Evolutionary conservation across 73 alveolate species (phyloP).

Genomic region (Paramecium sexaurelia): DNA sequence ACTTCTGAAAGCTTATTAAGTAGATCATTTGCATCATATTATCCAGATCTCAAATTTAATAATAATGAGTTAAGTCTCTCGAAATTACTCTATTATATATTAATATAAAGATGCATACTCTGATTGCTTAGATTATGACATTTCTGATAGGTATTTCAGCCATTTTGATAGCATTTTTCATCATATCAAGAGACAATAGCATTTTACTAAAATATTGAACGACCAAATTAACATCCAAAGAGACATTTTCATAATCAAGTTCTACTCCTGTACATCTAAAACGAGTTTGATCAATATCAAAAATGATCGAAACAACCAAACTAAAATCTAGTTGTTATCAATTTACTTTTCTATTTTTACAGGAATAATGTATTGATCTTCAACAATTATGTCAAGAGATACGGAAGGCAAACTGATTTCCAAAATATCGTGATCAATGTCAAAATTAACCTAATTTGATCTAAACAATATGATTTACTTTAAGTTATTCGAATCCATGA

Average conservation of each 20-base stretch:
- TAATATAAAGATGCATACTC: background rate
- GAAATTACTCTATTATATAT: background rate
- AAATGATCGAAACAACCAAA: background rate
- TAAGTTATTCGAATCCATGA: background rate
- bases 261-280: constrained; percentile 46
- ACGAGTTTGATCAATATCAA: background rate
- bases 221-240: background rate
- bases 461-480: background rate
- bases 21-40: background rate
- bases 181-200: background rate
- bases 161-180: background rate
- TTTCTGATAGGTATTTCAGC: constrained; percentile 51
- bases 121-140: background rate
- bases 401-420: background rate
- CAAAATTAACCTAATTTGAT: background rate
- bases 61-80: background rate
- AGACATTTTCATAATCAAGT: constrained; percentile 22
- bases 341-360: constrained; percentile 25
- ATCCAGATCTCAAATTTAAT: background rate
- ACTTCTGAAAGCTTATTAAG: background rate
- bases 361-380: background rate
- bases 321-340: background rate
- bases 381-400: background rate
- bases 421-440: constrained; percentile 32
- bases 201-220: constrained; percentile 21